phyloP scores from a whole-genome alignment of 2,329 filamentous ascomycete genomes.

The Phaeomoniella chlamydospora region DNA sequence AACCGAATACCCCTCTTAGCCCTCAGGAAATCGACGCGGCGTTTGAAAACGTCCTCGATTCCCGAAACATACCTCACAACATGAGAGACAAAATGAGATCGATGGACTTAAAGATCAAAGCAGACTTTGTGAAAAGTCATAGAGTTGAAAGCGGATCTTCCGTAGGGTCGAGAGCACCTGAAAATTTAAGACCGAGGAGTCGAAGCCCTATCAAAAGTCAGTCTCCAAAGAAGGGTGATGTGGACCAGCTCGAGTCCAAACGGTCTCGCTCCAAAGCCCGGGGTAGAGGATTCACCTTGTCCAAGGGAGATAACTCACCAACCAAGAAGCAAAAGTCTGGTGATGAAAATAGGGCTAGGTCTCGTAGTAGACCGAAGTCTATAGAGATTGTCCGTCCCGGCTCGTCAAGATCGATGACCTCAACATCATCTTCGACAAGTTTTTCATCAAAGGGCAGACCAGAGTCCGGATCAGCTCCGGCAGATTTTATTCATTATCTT shows the following conservation, averaged over 20 bases:
- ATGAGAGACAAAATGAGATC: constrained; percentile 92
- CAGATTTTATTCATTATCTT: constrained; percentile 77
- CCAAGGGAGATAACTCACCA: constrained; percentile 53
- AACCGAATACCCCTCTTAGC: constrained; percentile 4
- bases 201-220: constrained; percentile 12
- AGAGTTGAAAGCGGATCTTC: constrained; percentile 50
- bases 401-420: constrained; percentile 41
- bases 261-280: constrained; percentile 36
- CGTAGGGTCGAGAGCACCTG: constrained; percentile 31
- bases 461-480: constrained; percentile 59
- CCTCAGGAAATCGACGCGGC: constrained; percentile 11
- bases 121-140: constrained; percentile 86
- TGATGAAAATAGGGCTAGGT: constrained; percentile 10
- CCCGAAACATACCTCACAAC: constrained; percentile 84
- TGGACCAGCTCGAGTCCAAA: constrained; percentile 25
- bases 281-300: constrained; percentile 67
- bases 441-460: constrained; percentile 48
- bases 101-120: constrained; percentile 78
- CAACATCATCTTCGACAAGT: constrained; percentile 38
- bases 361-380: constrained; percentile 49
- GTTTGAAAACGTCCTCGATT: constrained; percentile 44
- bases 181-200: constrained; percentile 17
- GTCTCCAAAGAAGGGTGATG: constrained; percentile 20
- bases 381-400: constrained; percentile 46
- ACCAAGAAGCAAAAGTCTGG: constrained; percentile 63